Percentiles rank a stretch among this genome's conserved stretches.
phyloP scores from a whole-genome alignment of 345 rosid species.

The Nephelium lappaceum region DNA sequence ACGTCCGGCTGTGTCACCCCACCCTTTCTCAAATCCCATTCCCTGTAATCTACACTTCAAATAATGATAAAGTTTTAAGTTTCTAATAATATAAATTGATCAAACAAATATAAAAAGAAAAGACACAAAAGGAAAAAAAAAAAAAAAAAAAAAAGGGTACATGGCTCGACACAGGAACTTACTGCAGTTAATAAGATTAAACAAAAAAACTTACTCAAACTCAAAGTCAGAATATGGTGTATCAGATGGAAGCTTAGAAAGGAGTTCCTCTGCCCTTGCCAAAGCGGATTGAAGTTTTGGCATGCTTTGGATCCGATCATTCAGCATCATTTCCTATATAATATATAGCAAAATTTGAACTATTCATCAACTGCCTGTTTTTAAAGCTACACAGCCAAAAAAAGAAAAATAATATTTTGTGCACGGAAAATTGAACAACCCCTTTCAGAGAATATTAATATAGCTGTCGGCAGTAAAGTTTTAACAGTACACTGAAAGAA shows the following conservation, averaged over 20 bases:
- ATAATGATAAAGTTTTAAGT: conserved; percentile 9
- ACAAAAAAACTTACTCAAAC: conserved; percentile 39
- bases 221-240: conserved; percentile 58
- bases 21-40: conserved; percentile 66
- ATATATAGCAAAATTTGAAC: neutral
- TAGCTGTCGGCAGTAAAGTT: neutral
- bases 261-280: conserved; percentile 58
- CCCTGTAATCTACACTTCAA: conserved; percentile 42
- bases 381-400: neutral
- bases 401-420: neutral
- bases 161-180: neutral
- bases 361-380: neutral
- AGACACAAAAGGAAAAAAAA: no score
- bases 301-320: conserved; percentile 50
- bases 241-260: conserved; percentile 45
- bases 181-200: neutral
- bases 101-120: neutral
- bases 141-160: neutral
- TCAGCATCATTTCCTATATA: conserved; percentile 59
- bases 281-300: conserved; percentile 51
- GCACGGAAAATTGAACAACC: conserved; percentile 1
- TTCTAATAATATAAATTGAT: neutral
- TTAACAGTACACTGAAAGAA: neutral
- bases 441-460: neutral
- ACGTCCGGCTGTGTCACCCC: conserved; percentile 58